Evolutionary conservation across 2,329 filamentous ascomycete genomes (phyloP).

Genomic region (Trichoderma sp.): DNA sequence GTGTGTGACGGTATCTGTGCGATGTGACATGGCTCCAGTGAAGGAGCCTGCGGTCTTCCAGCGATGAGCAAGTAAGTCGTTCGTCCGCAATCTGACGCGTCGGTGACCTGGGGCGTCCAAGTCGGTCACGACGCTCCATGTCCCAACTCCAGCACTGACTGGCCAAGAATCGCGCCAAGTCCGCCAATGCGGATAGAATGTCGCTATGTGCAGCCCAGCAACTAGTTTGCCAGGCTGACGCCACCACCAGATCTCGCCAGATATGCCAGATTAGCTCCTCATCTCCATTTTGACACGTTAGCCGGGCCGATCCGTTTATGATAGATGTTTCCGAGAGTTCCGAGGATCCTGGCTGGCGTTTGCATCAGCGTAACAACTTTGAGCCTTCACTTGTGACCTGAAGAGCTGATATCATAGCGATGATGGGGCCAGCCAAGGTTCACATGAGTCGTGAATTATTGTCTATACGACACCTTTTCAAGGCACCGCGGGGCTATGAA

Average conservation of each 20-base stretch:
- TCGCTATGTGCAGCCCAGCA: not conserved
- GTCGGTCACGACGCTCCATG: too few species aligned
- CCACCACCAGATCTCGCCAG: constrained; percentile 8
- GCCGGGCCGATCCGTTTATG: not conserved
- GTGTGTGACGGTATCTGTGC: not conserved
- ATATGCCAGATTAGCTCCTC: not conserved
- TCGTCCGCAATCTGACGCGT: too few species aligned
- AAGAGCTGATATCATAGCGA: too few species aligned
- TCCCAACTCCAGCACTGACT: not conserved
- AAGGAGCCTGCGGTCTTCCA: not conserved
- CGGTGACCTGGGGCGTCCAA: too few species aligned
- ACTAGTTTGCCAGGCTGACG: not conserved
- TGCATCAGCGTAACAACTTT: not conserved
- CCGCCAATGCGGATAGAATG: not conserved
- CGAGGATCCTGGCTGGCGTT: not conserved
- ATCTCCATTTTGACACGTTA: not conserved
- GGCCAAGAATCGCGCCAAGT: not conserved
- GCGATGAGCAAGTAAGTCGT: not conserved
- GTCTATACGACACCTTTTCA: too few species aligned
- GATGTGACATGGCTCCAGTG: not conserved
- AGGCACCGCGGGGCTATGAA: not conserved
- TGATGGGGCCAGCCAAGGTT: not conserved
- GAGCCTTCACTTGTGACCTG: not conserved
- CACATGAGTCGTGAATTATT: too few species aligned
- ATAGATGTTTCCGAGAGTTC: not conserved